Base-by-base conservation (phyloP, 2,329 filamentous ascomycete species). In the Apiospora pterosperma region DNA sequence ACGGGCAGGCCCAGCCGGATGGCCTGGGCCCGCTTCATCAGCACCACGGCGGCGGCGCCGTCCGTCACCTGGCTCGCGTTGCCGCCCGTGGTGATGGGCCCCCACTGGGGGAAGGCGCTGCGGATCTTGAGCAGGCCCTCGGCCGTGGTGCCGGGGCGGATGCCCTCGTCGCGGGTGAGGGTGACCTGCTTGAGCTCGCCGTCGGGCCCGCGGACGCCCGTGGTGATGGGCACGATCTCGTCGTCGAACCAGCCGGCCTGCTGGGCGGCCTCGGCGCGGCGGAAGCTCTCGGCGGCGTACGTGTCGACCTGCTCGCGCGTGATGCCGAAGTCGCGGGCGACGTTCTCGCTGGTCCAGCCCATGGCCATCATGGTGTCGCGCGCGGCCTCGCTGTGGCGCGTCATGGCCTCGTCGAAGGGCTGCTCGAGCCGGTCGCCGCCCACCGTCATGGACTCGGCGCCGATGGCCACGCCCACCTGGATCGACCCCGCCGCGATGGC, bases 301-400 rank as follows among this genome's bases (percentile, higher is more conserved):
- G 85, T 82, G 79, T 99, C 96, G 81, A 98, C 92, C 76, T 82
- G 80, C 75, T 94, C 89, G 67, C 96, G 88, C 2, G 87, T 81
- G 76, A 99, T 90, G 75, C 90, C 87, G 78, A 98, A 98, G 80
- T 98, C 96, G 60, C 88, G 88, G 72, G 90, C 93, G 34, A 99
- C 93, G 76, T 98, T 98, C 83, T 99, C 96, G 66, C 91, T 95
- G 3, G 96, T 99, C 87, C 97, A 96, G 25, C 96, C 96, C 96
- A 99, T 99, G 70, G 95, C 92, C 84, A 93, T 88, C 88, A 95
- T 88, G 84, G 93, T 96, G 81, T 98, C 95, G 59, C 79, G 79
- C 0, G 93, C 87, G 75, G 97, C 92, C 76, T 93, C 90, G 80
- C 85, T 91, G 73, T 84, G 81, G 71, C 81, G 76, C 59, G 92